Evolutionary conservation across 768 basidiomycete genomes (phyloP).

Genomic region (Ephemerocybe angulata): DNA sequence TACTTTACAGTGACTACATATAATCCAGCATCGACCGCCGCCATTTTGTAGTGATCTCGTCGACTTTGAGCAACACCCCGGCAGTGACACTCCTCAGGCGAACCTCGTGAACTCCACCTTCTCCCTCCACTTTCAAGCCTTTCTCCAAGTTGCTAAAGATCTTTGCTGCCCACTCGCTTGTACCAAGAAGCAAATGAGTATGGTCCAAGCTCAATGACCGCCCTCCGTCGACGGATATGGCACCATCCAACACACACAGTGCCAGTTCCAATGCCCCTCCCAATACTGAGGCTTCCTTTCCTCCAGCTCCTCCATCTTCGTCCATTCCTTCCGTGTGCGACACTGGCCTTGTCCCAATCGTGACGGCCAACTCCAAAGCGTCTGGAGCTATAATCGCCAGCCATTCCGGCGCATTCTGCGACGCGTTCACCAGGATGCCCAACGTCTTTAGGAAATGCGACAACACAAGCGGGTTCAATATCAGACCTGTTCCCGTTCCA

Average conservation of each 20-base stretch:
- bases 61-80: slow-evolving; percentile 77
- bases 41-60: slow-evolving; percentile 35
- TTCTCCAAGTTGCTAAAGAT: slow-evolving; percentile 64
- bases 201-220: slow-evolving; percentile 72
- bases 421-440: slow-evolving; percentile 77
- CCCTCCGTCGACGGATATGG: slow-evolving; percentile 74
- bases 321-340: slow-evolving; percentile 40
- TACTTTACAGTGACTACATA: slow-evolving; percentile 5
- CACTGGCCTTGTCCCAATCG: slow-evolving; percentile 66
- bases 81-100: slow-evolving; percentile 68
- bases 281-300: slow-evolving; percentile 70
- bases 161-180: slow-evolving; percentile 76
- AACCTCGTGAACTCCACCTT: slow-evolving; percentile 62
- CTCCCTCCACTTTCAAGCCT: slow-evolving; percentile 57
- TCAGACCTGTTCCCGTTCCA: slow-evolving; percentile 75
- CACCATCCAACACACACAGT: slow-evolving; percentile 71
- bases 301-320: slow-evolving; percentile 26
- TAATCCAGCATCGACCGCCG: slow-evolving; percentile 26
- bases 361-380: slow-evolving; percentile 77
- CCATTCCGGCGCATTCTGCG: slow-evolving; percentile 78
- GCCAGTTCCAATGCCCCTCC: slow-evolving; percentile 74
- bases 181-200: slow-evolving; percentile 61
- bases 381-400: slow-evolving; percentile 78
- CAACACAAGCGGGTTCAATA: slow-evolving; percentile 76
- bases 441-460: slow-evolving; percentile 74